Conservation (phyloP, 306 rosid genomes). For the Gastrolobium villosum region DNA sequence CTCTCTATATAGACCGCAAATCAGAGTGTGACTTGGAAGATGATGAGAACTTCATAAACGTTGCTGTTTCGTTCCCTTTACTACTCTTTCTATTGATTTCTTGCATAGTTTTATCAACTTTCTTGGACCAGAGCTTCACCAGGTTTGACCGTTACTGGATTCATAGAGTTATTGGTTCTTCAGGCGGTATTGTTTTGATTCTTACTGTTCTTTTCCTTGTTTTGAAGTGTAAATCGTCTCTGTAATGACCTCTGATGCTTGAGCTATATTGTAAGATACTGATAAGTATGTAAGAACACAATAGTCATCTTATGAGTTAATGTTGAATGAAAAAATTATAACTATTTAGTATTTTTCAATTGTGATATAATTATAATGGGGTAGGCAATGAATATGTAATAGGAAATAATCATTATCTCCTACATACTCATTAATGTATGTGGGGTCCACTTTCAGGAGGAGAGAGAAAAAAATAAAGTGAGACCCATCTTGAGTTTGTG, state of each 20-base stretch:
- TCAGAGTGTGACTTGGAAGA: constrained; percentile 59
- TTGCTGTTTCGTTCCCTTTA: constrained; percentile 67
- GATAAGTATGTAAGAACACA: background rate
- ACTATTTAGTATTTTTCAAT: background rate
- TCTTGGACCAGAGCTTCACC: constrained; percentile 61
- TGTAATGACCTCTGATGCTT: constrained; percentile 53
- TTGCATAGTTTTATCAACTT: constrained; percentile 61
- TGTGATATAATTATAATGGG: constrained; percentile 13
- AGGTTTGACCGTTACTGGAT: constrained; percentile 88
- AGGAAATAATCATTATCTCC: no score
- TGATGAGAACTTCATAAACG: constrained; percentile 56
- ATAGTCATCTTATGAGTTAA: constrained; percentile 17
- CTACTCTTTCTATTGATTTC: constrained; percentile 70
- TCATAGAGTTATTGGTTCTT: constrained; percentile 90
- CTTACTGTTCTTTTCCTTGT: constrained; percentile 80
- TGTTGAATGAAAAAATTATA: background rate
- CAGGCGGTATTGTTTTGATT: constrained; percentile 68
- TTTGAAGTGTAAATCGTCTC: constrained; percentile 76
- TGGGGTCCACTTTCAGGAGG: no score
- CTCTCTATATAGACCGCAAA: constrained; percentile 74
- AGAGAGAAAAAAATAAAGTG: no score
- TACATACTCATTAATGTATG: no score
- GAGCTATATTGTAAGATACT: constrained; percentile 27
- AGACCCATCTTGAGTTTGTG: no score
- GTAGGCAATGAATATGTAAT: no score